Evolutionary conservation across 2,329 filamentous ascomycete species (phyloP).

Genomic region (Sporothrix globosa): DNA sequence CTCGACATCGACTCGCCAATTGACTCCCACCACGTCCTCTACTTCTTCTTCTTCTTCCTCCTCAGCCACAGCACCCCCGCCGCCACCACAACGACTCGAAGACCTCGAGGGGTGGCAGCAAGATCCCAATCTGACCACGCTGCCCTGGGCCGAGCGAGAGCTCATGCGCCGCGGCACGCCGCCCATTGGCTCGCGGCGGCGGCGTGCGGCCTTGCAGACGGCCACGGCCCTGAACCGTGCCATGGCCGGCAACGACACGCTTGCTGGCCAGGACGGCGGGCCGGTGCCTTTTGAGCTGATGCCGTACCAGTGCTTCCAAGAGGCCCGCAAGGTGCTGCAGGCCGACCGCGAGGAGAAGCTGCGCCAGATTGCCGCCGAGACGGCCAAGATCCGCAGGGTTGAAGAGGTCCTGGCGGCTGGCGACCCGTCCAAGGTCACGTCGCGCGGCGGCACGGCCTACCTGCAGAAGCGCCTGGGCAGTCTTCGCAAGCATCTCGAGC

Average conservation of each 20-base stretch:
- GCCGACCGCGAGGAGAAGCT: slow-evolving; percentile 83
- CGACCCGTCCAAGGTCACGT: slow-evolving; percentile 55
- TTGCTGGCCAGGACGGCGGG: slow-evolving; percentile 46
- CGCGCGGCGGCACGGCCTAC: slow-evolving; percentile 64
- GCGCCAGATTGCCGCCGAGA: slow-evolving; percentile 67
- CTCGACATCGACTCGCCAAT: slow-evolving; percentile 22
- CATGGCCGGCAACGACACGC: slow-evolving; percentile 5
- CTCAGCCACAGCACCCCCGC: neutral
- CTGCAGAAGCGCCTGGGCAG: slow-evolving; percentile 70
- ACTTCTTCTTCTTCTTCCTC: slow-evolving; percentile 6
- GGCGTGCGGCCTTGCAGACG: slow-evolving; percentile 69
- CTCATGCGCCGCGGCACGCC: slow-evolving; percentile 69
- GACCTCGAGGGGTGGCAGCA: slow-evolving; percentile 50
- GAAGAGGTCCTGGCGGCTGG: slow-evolving; percentile 50
- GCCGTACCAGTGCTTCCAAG: slow-evolving; percentile 97
- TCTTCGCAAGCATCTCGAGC: slow-evolving; percentile 72
- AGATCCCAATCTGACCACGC: slow-evolving; percentile 71
- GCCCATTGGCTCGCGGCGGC: slow-evolving; percentile 82
- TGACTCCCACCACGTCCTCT: slow-evolving; percentile 8
- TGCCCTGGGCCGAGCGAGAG: slow-evolving; percentile 64
- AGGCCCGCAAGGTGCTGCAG: slow-evolving; percentile 80
- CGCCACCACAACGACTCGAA: slow-evolving; percentile 1
- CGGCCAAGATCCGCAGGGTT: slow-evolving; percentile 69
- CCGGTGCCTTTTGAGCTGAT: slow-evolving; percentile 88
- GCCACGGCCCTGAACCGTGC: slow-evolving; percentile 13